Percentiles rank a stretch among this genome's conserved stretches.
Conservation (phyloP, 2,329 filamentous ascomycete species). For the Aspergillus ruber region DNA sequence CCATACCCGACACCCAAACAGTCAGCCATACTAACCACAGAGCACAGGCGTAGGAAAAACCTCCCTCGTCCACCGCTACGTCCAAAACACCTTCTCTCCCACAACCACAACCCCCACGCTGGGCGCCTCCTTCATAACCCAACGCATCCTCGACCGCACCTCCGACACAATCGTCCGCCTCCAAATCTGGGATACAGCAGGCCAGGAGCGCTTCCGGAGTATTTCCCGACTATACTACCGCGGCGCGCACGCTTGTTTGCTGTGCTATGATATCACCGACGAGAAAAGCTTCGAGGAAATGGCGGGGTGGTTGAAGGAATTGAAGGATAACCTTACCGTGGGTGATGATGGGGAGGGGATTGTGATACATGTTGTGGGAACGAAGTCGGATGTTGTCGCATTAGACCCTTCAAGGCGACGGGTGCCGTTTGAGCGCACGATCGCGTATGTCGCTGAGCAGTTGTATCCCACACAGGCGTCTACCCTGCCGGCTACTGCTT, state of each 20-base stretch:
- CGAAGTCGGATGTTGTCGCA: constrained; percentile 84
- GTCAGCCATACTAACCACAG: constrained; percentile 4
- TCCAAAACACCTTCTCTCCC: constrained; percentile 40
- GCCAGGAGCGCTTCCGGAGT: constrained; percentile 89
- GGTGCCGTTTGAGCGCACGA: constrained; percentile 91
- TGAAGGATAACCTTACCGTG: constrained; percentile 67
- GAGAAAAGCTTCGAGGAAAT: constrained; percentile 81
- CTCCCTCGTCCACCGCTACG: constrained; percentile 46
- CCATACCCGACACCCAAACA: not conserved
- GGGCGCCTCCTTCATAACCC: constrained; percentile 72
- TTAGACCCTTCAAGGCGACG: constrained; percentile 70
- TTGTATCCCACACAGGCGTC: constrained; percentile 64
- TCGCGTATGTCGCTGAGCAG: constrained; percentile 91
- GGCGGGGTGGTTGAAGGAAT: constrained; percentile 82
- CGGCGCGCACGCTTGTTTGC: constrained; percentile 84
- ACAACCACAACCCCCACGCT: constrained; percentile 57
- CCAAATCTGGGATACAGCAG: constrained; percentile 94
- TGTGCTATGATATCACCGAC: constrained; percentile 92
- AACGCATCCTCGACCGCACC: constrained; percentile 73
- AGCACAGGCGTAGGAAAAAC: constrained; percentile 46
- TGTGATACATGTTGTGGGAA: constrained; percentile 90
- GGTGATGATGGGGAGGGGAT: constrained; percentile 57
- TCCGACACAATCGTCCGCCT: constrained; percentile 81
- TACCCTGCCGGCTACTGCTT: constrained; percentile 57
- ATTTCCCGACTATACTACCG: constrained; percentile 96